Evolutionary conservation across 83 land plant genomes (phyloP).

Genomic region (Isoetes engelmannii): DNA sequence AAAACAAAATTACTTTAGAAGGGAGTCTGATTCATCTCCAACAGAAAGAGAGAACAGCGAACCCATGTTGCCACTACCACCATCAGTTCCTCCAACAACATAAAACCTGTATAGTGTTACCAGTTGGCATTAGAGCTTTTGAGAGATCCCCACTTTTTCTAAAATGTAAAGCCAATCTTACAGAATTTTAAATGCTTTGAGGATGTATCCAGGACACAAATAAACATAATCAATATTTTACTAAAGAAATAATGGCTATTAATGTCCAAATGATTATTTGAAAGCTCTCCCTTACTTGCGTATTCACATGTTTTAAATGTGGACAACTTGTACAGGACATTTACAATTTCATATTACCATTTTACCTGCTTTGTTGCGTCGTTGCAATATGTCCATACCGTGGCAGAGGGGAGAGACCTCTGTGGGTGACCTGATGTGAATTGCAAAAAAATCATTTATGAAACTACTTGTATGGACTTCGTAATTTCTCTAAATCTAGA

Average conservation of each 20-base stretch:
- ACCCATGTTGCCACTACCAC: constrained; percentile 18
- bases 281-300: too few relatives aligned
- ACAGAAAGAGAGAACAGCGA: constrained; percentile 23
- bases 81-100: constrained; percentile 23
- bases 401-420: constrained; percentile 15
- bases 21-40: background rate
- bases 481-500: background rate
- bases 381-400: constrained; percentile 23
- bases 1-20: too few relatives aligned
- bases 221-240: background rate
- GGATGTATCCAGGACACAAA: background rate
- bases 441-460: constrained; percentile 6
- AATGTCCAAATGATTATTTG: too few relatives aligned
- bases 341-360: background rate
- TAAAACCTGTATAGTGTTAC: constrained; percentile 18
- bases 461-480: constrained; percentile 6
- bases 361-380: constrained; percentile 17
- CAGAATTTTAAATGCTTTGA: background rate
- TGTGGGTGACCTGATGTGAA: constrained; percentile 11
- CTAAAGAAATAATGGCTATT: too few relatives aligned
- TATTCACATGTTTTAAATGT: too few relatives aligned
- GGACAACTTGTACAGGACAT: too few relatives aligned
- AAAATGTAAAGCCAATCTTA: background rate
- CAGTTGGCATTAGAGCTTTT: too few relatives aligned
- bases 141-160: background rate